Evolutionary conservation across 306 rosid species (phyloP), one percentile per base, ranked within the genome.

Genomic region (Clitoria ternatea): DNA sequence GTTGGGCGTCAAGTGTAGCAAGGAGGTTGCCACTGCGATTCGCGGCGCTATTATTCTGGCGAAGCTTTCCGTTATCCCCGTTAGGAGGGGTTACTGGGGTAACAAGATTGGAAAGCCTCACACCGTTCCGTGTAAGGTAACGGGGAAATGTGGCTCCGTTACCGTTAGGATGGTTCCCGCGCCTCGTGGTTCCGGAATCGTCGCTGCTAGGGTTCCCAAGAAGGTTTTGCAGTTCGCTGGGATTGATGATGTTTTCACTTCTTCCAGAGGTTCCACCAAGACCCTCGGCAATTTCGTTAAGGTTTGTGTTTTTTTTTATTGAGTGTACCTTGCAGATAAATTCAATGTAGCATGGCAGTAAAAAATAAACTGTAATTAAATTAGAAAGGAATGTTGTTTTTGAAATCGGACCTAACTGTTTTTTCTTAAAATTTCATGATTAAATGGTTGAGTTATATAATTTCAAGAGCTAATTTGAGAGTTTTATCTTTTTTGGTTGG

Each of bases 91-190:
- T 0, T 90, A 87, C 36, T 89, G 96, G 96, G 92, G 92, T 0
- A 90, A 90, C 80, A 90, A 87, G 89, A 90, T 90, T 12, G 92
- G 96, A 1, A 87, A 85, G 48, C 96, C 96, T 0, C 96, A 89
- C 45, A 89, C 96, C 0, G 92, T 89, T 18, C 96, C 96, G 0
- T 89, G 79, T 19, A 82, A 82, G 69, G 86, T 82, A 3, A 82
- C 86, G 0, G 86, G 86, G 1, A 83, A 83, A 43, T 79, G 87
- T 23, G 87, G 87, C 0, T 79, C 81, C 2, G 87, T 83, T 15
- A 83, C 84, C 0, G 84, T 83, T 0, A 35, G 87, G 7, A 83
- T 83, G 87, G 87, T 83, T 61, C 87, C 84, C 0, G 84, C 84
- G 0, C 81, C 87, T 0, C 43, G 87, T 10, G 87, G 84, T 24